Evolutionary conservation across 2,329 filamentous ascomycete genomes (phyloP).

Genomic region (Monilinia vaccinii-corymbosi): DNA sequence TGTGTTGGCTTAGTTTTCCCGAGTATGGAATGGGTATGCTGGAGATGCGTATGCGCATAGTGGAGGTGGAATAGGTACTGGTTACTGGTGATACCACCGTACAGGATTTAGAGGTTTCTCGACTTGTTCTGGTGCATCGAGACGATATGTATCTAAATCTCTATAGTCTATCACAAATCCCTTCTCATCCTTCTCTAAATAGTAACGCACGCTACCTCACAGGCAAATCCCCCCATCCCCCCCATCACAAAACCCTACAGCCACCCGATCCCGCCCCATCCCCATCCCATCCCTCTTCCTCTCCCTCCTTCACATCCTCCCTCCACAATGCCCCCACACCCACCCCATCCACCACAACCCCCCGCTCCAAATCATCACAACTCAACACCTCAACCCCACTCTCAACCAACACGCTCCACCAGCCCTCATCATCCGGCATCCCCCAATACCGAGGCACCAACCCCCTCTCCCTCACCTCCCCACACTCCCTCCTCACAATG

Average conservation of each 20-base stretch:
- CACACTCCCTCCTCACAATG: conserved; percentile 20
- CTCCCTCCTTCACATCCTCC: not conserved
- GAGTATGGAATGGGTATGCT: no score
- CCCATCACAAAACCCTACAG: not conserved
- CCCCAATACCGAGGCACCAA: conserved; percentile 37
- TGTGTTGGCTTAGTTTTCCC: no score
- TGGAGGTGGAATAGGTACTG: no score
- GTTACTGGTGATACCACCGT: no score
- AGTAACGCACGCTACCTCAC: no score
- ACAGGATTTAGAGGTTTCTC: no score
- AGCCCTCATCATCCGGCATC: conserved; percentile 31
- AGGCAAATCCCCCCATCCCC: not conserved
- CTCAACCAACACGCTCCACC: conserved; percentile 32
- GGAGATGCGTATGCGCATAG: no score
- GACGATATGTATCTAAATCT: no score
- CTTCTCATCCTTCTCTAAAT: not conserved
- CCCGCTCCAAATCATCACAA: conserved; percentile 29
- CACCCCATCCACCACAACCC: not conserved
- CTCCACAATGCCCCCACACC: not conserved
- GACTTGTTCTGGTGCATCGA: no score
- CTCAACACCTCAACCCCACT: conserved; percentile 35
- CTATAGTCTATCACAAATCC: not conserved
- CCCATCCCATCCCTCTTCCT: not conserved
- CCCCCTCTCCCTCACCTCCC: conserved; percentile 30
- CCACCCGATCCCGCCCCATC: not conserved